Base-by-base conservation (phyloP, 352 stramenopile genomes). In the Globisporangium nodosum region DNA sequence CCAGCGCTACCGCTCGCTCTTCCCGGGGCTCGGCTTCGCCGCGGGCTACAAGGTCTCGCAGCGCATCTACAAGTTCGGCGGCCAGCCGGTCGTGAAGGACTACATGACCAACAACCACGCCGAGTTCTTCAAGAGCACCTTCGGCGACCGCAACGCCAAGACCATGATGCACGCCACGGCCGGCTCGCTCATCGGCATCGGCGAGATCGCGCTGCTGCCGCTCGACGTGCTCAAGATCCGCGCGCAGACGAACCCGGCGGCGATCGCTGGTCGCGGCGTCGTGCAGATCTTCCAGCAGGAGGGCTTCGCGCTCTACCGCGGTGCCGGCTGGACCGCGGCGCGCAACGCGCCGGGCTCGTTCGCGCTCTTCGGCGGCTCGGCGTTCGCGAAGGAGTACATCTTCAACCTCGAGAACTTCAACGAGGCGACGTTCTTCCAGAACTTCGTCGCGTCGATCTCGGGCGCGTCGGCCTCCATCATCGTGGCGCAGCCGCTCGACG, bases 221-320 rank as follows among this genome's bases (percentile, higher is more conserved):
- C 77, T 98, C n/a, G 93, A 98, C 66, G 89, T 97, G 65, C 86
- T 98, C 61, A 98, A 98, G 81, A 97, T 98, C 67, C 96, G 96
- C 66, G 91, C 93, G 16, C 94, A 98, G 72, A 98, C 93, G 60
- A 96, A 97, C 76, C 94, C 94, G 24, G 90, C 92, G 52, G 88
- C 90, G 35, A 90, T 98, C 52, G 81, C 81, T 37, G 92, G 92
- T 56, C 88, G 95, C 46, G 93, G 93, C 46, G 67, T 98, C 39
- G 61, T 96, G 30, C 74, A 97, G 65, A 98, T 98, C 66, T 95
- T 98, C 78, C 70, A 78, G 59, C 92, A 83, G 53, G 94, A 98
- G 69, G 90, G 91, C 56, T 83, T 96, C 43, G 78, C 82, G 33
- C 74, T 98, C 52, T 98, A 97, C 78, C 87, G 92, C 64, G 90